Base-by-base conservation (phyloP, 2,329 filamentous ascomycete species). In the Neoscytalidium dimidiatum region DNA sequence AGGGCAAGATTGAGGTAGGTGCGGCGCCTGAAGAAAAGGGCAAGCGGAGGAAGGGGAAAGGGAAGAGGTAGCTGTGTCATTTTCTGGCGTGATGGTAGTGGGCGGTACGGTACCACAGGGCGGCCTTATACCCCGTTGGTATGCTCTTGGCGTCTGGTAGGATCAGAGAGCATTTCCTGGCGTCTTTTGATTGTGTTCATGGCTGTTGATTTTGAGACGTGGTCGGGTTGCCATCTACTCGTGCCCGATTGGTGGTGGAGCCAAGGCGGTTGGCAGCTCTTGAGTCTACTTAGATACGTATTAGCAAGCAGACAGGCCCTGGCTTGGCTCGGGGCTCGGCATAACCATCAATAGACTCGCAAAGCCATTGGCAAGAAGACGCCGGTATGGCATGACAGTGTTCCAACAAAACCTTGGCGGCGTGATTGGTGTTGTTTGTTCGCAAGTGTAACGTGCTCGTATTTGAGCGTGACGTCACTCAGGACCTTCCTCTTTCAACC, bases 1-100 rank as follows among this genome's bases (percentile, higher is more conserved):
- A 66, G n/a, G 76, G 68, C 11, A 72, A 67, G 11, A 61, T 77
- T 14, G 75, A 78, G 61, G 69, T 78, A 4, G 56, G 53, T 8
- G 62, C 68, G 14, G 72, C 71, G 41, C 69, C 66, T 21, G 70
- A 69, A 69, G 71, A 70, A 56, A 76, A 73, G 66, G 69, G 72
- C 38, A 72, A 70, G 67, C 69, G 71, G 33, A 73, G 70, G 67
- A 73, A 73, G 68, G 43, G 58, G 23, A 66, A 66, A 28, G 66
- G 64, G 4, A 64, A 43, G 58, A 67, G 56, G 44, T 66, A 26
- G 44, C 14, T 41, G 14, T 4, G n/a, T 17, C 38, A 41, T 41
- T 9, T 4, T 41, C 13, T 5, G 38, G 2, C 9, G 9, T 19
- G 49, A 8, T 8, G 23, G 46, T 26, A 33, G 29, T 17, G n/a